Evolutionary conservation across 2,329 filamentous ascomycete species (phyloP).

Genomic region (Fusarium globosum): DNA sequence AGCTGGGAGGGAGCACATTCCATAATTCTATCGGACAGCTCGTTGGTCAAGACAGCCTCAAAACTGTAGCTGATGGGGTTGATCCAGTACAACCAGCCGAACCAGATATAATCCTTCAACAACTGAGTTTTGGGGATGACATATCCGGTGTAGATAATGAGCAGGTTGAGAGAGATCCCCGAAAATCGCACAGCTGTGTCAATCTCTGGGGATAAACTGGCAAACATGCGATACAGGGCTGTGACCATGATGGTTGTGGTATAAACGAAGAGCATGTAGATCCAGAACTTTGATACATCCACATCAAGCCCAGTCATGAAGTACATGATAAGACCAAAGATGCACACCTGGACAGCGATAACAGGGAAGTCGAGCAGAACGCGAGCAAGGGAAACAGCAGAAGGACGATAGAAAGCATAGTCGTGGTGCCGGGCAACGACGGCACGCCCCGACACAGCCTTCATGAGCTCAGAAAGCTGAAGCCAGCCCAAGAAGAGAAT

Average conservation of each 20-base stretch:
- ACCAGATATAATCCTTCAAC: conserved; percentile 72
- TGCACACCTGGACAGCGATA: conserved; percentile 70
- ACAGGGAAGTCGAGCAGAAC: conserved; percentile 68
- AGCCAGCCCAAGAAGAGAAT: conserved; percentile 70
- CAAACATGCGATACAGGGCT: conserved; percentile 64
- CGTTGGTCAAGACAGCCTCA: conserved; percentile 68
- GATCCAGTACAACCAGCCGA: conserved; percentile 72
- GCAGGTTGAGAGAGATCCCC: conserved; percentile 66
- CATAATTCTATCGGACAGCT: conserved; percentile 65
- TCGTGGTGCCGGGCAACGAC: conserved; percentile 63
- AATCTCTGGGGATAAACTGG: conserved; percentile 66
- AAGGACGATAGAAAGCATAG: conserved; percentile 64
- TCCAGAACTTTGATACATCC: conserved; percentile 73
- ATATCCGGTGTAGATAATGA: conserved; percentile 75
- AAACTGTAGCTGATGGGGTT: conserved; percentile 75
- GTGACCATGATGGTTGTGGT: conserved; percentile 65
- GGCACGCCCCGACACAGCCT: conserved; percentile 76
- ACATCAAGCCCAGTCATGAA: conserved; percentile 79
- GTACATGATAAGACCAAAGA: conserved; percentile 79
- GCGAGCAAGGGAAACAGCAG: conserved; percentile 65
- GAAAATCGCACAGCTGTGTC: conserved; percentile 71
- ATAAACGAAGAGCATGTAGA: conserved; percentile 71
- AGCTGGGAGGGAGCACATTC: conserved; percentile 57
- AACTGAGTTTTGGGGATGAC: conserved; percentile 67
- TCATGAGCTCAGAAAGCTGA: conserved; percentile 81